Conservation (phyloP, 768 basidiomycete species). For the Leucocoprinus leucothites region DNA sequence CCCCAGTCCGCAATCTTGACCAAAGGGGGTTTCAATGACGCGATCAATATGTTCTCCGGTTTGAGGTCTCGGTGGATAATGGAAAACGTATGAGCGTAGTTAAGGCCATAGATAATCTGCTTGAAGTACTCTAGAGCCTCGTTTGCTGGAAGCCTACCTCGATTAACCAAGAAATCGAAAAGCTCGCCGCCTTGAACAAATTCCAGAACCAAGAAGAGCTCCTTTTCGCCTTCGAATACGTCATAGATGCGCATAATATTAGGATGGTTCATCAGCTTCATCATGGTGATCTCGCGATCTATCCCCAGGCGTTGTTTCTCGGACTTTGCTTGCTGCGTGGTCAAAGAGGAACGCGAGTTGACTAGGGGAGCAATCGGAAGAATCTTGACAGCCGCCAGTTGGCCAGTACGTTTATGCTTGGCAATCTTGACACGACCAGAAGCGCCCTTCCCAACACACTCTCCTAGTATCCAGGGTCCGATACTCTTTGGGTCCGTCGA, state of each 20-base stretch:
- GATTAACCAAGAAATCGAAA: conserved; percentile 93
- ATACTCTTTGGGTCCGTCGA: conserved; percentile 83
- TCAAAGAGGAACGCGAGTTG: conserved; percentile 66
- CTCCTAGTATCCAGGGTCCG: conserved; percentile 91
- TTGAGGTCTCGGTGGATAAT: conserved; percentile 98
- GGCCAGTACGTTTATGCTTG: conserved; percentile 77
- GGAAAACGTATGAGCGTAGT: conserved; percentile 96
- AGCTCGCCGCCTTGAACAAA: conserved; percentile 96
- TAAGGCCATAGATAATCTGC: conserved; percentile 92
- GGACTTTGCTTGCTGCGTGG: conserved; percentile 63
- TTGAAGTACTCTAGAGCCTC: conserved; percentile 93
- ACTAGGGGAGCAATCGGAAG: conserved; percentile 80
- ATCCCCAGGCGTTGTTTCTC: conserved; percentile 85
- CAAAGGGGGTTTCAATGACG: conserved; percentile 73
- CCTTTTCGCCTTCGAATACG: conserved; percentile 89
- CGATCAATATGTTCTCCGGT: conserved; percentile 94
- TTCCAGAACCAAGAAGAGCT: conserved; percentile 91
- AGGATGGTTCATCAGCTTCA: conserved; percentile 99
- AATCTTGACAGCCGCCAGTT: conserved; percentile 95
- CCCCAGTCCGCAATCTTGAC: conserved; percentile 99
- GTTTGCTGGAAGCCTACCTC: conserved; percentile 71
- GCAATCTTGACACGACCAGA: conserved; percentile 95
- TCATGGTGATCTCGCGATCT: conserved; percentile 95
- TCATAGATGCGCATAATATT: conserved; percentile 96
- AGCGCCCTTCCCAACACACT: conserved; percentile 92